These are phyloP conservation scores for Myrmaecium sp. DNA, from an alignment of 2,329 filamentous ascomycete species.

Conservation along the genomic window DNA sequence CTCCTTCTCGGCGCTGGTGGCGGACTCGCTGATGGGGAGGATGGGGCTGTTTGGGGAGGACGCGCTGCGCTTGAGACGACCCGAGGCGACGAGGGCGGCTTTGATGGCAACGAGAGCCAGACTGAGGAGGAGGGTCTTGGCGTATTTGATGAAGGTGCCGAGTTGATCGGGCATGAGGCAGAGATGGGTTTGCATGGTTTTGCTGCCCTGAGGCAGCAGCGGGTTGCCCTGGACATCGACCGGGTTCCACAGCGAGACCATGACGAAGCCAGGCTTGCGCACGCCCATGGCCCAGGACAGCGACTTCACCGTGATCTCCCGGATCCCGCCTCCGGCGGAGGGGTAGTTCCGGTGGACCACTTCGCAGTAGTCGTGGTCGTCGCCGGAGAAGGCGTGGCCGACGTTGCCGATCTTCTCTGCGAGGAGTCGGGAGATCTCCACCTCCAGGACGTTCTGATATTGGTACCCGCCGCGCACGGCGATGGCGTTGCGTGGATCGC, in stretches of 20 bases:
- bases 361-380: slow-evolving; percentile 97
- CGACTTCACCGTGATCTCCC: slow-evolving; percentile 88
- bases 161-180: slow-evolving; percentile 85
- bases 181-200: slow-evolving; percentile 71
- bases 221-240: slow-evolving; percentile 38
- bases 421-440: slow-evolving; percentile 57
- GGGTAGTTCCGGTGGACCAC: slow-evolving; percentile 55
- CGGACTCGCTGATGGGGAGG: slow-evolving; percentile 12
- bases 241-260: slow-evolving; percentile 86
- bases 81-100: slow-evolving; percentile 21
- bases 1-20: slow-evolving; percentile 12
- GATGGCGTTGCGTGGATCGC: slow-evolving; percentile 63
- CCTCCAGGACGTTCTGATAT: slow-evolving; percentile 84
- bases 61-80: slow-evolving; percentile 6
- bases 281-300: slow-evolving; percentile 96
- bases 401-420: slow-evolving; percentile 68
- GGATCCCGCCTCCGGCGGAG: slow-evolving; percentile 37
- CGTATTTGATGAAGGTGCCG: slow-evolving; percentile 67
- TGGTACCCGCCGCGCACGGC: slow-evolving; percentile 69
- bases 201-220: slow-evolving; percentile 5
- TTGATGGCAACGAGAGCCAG: slow-evolving; percentile 29
- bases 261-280: slow-evolving; percentile 66
- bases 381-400: slow-evolving; percentile 76
- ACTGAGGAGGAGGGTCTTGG: slow-evolving; percentile 40
- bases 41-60: slow-evolving; percentile 8